Percentiles rank a stretch among this genome's conserved stretches.
These are phyloP conservation scores for Citrus glauca DNA, from an alignment of 345 rosid genomes.

Conservation along the genomic window DNA sequence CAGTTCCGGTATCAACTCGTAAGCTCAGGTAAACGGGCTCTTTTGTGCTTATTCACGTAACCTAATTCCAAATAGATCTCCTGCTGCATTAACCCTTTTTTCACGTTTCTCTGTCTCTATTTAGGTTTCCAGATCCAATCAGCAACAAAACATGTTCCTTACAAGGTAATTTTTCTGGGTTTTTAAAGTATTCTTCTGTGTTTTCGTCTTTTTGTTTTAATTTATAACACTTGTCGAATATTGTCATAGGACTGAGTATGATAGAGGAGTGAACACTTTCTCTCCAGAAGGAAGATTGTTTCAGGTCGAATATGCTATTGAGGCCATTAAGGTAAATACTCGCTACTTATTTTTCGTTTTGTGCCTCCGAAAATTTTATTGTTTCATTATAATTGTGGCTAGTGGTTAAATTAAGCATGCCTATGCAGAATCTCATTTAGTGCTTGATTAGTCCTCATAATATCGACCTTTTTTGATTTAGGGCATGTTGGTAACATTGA, in stretches of 20 bases:
- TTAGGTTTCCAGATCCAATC: constrained; percentile 28
- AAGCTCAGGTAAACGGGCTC: constrained; percentile 5
- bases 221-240: background rate
- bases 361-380: background rate
- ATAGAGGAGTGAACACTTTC: constrained; percentile 97
- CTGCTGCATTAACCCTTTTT: background rate
- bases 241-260: constrained; percentile 85
- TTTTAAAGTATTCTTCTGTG: background rate
- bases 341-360: background rate
- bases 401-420: background rate
- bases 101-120: background rate
- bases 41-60: background rate
- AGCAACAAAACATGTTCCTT: constrained; percentile 48
- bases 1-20: background rate
- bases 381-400: background rate
- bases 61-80: background rate
- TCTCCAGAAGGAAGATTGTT: constrained; percentile 96
- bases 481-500: background rate
- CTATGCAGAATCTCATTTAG: background rate
- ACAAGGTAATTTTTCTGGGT: constrained; percentile 42
- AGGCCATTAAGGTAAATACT: constrained; percentile 82
- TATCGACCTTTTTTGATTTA: background rate
- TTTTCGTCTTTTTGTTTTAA: background rate
- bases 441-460: background rate
- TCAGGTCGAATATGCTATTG: constrained; percentile 98